Evolutionary conservation across 208 protist genomes (phyloP).

Genomic region (Trypanosoma boissoni): DNA sequence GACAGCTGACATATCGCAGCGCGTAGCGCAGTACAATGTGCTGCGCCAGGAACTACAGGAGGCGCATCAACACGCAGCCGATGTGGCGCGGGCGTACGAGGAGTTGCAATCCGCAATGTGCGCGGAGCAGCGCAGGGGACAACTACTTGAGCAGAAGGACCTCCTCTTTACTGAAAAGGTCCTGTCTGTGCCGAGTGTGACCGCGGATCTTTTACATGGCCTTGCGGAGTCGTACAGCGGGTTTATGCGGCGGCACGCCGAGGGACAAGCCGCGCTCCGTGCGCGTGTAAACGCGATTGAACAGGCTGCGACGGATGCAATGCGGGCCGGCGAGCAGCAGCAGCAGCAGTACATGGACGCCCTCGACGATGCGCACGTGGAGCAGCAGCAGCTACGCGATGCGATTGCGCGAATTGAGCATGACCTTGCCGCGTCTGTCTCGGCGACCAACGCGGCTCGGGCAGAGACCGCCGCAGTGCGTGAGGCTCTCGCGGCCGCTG

Average conservation of each 20-base stretch:
- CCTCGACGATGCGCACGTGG: constrained; percentile 51
- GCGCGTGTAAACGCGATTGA: constrained; percentile 55
- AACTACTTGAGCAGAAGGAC: constrained; percentile 31
- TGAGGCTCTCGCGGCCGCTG: constrained; percentile 25
- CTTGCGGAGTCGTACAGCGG: constrained; percentile 27
- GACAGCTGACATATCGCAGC: constrained; percentile 47
- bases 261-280: constrained; percentile 33
- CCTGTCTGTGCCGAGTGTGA: constrained; percentile 33
- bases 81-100: constrained; percentile 32
- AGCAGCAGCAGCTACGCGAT: constrained; percentile 47
- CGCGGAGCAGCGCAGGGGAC: constrained; percentile 9
- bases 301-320: constrained; percentile 47
- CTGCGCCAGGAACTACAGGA: constrained; percentile 48
- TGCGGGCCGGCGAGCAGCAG: constrained; percentile 62
- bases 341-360: constrained; percentile 34
- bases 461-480: constrained; percentile 30
- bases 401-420: constrained; percentile 40
- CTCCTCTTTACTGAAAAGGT: constrained; percentile 55
- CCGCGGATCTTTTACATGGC: constrained; percentile 33
- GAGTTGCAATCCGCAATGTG: constrained; percentile 7
- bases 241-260: constrained; percentile 29
- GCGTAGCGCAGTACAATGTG: constrained; percentile 37
- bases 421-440: constrained; percentile 28
- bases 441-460: constrained; percentile 21
- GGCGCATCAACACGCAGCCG: constrained; percentile 34